Evolutionary conservation across 495 filamentous ascomycete species (phyloP).

Genomic region (Penicillium lividum): DNA sequence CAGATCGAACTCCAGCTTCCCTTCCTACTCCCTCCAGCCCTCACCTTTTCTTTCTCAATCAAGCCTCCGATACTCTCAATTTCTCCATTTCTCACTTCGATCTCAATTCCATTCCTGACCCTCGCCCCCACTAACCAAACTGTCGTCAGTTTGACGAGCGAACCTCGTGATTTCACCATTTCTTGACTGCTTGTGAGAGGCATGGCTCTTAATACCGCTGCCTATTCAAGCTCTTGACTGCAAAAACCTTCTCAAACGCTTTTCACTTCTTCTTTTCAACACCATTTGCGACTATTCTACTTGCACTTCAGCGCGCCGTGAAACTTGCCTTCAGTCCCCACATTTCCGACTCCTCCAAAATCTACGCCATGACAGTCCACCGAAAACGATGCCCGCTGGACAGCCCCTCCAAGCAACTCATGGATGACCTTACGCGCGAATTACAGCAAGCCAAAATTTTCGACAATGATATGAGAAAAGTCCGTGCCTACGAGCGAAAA

Average conservation of each 20-base stretch:
- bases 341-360: background rate
- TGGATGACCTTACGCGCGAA: constrained; percentile 47
- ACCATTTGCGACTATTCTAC: background rate
- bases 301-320: background rate
- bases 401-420: constrained; percentile 51
- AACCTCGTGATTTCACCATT: background rate
- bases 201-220: background rate
- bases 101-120: background rate
- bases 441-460: constrained; percentile 41
- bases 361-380: constrained; percentile 21
- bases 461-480: constrained; percentile 42
- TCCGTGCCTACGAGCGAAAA: constrained; percentile 46
- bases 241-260: background rate
- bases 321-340: background rate
- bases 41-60: background rate
- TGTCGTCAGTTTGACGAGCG: background rate
- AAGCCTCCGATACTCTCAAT: background rate
- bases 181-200: background rate
- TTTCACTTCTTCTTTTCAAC: background rate
- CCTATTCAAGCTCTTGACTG: background rate
- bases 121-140: background rate
- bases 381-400: constrained; percentile 25
- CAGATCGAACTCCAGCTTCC: background rate
- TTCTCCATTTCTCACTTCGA: background rate
- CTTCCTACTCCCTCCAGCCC: background rate